Percentiles rank a stretch among this genome's conserved stretches.
Evolutionary conservation across 192 early-diverging fungal genomes (phyloP).

Genomic region (Dissophora ornata): DNA sequence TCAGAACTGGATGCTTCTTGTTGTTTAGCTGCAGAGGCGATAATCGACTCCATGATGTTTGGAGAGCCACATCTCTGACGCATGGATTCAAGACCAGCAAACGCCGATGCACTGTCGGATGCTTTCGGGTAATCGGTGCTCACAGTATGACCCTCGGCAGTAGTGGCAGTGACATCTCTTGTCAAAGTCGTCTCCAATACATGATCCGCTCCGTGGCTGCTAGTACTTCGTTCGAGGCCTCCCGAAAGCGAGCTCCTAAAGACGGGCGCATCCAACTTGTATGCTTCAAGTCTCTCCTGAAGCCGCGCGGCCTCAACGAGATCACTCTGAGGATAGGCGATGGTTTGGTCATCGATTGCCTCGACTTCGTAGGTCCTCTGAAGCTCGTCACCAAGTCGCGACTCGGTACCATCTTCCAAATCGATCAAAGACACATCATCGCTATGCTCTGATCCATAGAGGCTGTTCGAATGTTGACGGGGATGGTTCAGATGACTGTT

Average conservation of each 20-base stretch:
- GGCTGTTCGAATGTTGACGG: conserved; percentile 1
- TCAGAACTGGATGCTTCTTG: background rate
- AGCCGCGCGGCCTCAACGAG: conserved; percentile 21
- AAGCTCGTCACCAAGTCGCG: background rate
- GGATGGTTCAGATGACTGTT: background rate
- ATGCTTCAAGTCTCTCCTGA: conserved; percentile 33
- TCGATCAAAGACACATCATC: conserved; percentile 49
- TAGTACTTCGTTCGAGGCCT: no score
- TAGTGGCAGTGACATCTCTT: background rate
- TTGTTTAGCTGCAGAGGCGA: conserved; percentile 1
- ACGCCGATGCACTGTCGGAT: background rate
- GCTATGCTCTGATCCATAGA: conserved; percentile 22
- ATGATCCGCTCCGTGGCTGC: no score
- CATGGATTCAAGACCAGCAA: background rate
- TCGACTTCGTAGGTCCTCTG: background rate
- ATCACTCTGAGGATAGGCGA: conserved; percentile 31
- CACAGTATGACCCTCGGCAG: background rate
- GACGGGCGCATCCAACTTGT: conserved; percentile 34
- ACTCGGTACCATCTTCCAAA: conserved; percentile 21
- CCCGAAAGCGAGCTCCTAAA: conserved; percentile 29
- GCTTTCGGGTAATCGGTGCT: background rate
- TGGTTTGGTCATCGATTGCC: conserved; percentile 10
- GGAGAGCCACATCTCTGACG: background rate
- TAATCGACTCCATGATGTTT: background rate
- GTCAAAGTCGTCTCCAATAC: background rate